These are phyloP conservation scores for Sporodiniella umbellata DNA, from an alignment of 371 early-diverging fungal species.

Conservation along the genomic window DNA sequence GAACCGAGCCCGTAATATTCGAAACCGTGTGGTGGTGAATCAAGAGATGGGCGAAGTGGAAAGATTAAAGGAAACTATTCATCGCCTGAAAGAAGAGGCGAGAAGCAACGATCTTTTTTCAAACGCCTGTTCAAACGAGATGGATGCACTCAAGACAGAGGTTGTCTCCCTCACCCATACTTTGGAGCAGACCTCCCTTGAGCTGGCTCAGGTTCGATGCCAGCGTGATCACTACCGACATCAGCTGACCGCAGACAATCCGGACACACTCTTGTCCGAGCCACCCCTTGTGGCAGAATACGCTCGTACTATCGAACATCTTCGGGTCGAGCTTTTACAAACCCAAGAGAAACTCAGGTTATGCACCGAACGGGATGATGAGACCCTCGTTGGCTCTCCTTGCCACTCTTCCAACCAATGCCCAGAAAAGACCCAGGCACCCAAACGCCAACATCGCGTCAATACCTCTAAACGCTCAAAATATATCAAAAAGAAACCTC, in stretches of 20 bases:
- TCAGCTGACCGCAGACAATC: conserved; percentile 3
- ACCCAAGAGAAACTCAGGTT: conserved; percentile 8
- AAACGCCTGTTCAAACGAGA: conserved; percentile 42
- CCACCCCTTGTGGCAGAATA: conserved; percentile 17
- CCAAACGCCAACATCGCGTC: conserved; percentile 6
- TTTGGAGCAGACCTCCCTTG: conserved; percentile 8
- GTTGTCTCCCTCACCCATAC: conserved; percentile 19
- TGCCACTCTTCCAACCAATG: conserved; percentile 1
- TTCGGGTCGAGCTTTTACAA: conserved; percentile 9
- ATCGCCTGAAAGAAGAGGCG: conserved; percentile 34
- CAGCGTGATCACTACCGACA: conserved; percentile 23
- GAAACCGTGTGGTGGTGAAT: conserved; percentile 61
- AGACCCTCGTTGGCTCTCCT: conserved; percentile 13
- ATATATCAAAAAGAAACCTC: conserved; percentile 4
- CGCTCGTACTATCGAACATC: conserved; percentile 20
- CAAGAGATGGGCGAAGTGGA: conserved; percentile 24
- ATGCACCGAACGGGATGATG: conserved; percentile 1
- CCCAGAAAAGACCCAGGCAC: not conserved
- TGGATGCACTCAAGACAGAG: conserved; percentile 36
- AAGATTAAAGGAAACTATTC: conserved; percentile 27
- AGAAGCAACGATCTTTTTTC: conserved; percentile 35
- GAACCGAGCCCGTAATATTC: conserved; percentile 81
- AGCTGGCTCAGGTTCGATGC: conserved; percentile 21
- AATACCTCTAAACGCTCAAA: conserved; percentile 14
- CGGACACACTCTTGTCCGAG: not conserved